Evolutionary conservation across 1,139 yeast genomes (phyloP), one percentile per base, ranked within the genome.

Genomic region (Saccharomyces hybrid): DNA sequence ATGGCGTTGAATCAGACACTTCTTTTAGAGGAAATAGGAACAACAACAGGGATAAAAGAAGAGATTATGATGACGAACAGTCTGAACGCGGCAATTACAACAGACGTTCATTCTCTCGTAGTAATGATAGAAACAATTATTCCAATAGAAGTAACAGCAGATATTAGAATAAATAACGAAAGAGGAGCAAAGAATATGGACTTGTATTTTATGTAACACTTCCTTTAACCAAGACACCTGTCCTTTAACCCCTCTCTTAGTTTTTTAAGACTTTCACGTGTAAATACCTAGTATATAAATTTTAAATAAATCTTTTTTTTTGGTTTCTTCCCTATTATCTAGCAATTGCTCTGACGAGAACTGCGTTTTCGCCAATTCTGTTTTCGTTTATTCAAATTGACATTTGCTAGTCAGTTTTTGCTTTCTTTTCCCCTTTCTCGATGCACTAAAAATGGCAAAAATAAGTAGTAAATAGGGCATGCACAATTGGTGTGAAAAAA

Each of bases 61-160:
- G 23, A 14, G 44, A 38, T 38, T 16, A 41, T 4, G 46, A 19
- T 5, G 28, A 49, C 9, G 44, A 11, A 14, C 44, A 9, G 9
- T 38, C 68, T 72, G 53, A 54, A 2, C 66, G 97, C 60, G 13
- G 23, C 9, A 38, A 16, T 7, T 9, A 38, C 44, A 38, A 38
- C 11, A 38, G 44, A 16, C 44, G 44, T 9, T 38, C 44, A 16
- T 38, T 38, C 25, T 38, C 44, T 7, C 44, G 44, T 19, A 19
- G 13, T 9, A 38, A 38, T 38, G 25, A 38, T 19, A 38, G 5
- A 14, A 38, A 38, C 23, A 38, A 19, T 38, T 38, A 38, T 11
- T 19, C 44, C 1, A 38, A 11, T 16, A 38, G 44, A 38, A 38
- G 5, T n/a, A 16, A n/a, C 13, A 38, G 9, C 25, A 38, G 25